Evolutionary conservation across 176 grass and related monocot genomes (phyloP).

Genomic region (Juncus inflexus): DNA sequence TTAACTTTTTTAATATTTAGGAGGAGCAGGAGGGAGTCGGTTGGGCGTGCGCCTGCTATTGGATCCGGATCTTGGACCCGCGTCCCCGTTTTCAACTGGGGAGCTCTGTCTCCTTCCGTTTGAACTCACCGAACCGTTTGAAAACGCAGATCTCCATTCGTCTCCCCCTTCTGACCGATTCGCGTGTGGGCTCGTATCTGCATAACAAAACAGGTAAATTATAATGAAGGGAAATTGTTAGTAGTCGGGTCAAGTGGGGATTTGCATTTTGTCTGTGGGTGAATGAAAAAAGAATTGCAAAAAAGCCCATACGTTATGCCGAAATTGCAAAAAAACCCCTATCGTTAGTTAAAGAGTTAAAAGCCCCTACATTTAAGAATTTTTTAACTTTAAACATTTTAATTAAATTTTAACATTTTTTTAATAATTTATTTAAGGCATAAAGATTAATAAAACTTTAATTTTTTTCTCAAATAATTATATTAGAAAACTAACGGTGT

Average conservation of each 20-base stretch:
- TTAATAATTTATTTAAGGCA: no score
- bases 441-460: no score
- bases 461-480: no score
- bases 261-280: not conserved
- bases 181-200: conserved; percentile 63
- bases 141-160: conserved; percentile 91
- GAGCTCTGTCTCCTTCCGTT: conserved; percentile 28
- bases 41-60: conserved; percentile 69
- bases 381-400: no score
- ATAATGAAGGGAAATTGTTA: not conserved
- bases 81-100: conserved; percentile 62
- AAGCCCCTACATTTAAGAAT: no score
- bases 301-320: not conserved
- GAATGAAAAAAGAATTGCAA: conserved; percentile 1
- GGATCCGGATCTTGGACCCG: conserved; percentile 50
- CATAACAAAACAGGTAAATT: conserved; percentile 11
- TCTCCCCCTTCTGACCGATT: conserved; percentile 56
- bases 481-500: no score
- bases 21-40: conserved; percentile 68
- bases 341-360: not conserved
- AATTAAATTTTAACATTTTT: no score
- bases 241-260: not conserved
- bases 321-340: not conserved
- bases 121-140: conserved; percentile 31
- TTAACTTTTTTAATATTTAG: conserved; percentile 25